Conservation (phyloP, 441 rosid species). For the Croton laevigatus region DNA sequence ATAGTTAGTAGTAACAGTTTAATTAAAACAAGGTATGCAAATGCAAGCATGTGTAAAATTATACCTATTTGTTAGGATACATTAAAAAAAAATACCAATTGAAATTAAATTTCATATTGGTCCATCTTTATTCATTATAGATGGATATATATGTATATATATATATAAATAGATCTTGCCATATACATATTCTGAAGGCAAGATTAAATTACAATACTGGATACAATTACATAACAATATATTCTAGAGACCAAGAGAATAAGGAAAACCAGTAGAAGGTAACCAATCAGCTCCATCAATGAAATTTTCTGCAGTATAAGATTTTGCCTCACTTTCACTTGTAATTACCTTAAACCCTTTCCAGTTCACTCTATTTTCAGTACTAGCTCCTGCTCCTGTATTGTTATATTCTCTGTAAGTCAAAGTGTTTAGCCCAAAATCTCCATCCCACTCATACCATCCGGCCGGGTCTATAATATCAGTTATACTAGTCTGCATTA, state of each 20-base stretch:
- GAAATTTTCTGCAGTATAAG: slow-evolving; percentile 45
- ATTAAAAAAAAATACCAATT: too few relatives aligned
- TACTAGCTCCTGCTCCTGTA: slow-evolving; percentile 50
- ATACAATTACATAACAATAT: background rate
- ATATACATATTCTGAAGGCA: background rate
- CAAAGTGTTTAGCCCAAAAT: slow-evolving; percentile 51
- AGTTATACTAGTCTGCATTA: slow-evolving; percentile 53
- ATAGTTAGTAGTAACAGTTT: too few relatives aligned
- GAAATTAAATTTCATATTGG: too few relatives aligned
- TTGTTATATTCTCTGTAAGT: slow-evolving; percentile 61
- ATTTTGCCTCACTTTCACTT: slow-evolving; percentile 30
- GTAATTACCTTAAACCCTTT: slow-evolving; percentile 52
- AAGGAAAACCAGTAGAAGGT: slow-evolving; percentile 58
- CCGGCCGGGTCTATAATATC: slow-evolving; percentile 56
- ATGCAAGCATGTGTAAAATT: too few relatives aligned
- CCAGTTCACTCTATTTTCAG: slow-evolving; percentile 56
- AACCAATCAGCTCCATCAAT: slow-evolving; percentile 56
- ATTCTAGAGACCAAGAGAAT: slow-evolving; percentile 41
- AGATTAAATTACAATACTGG: background rate
- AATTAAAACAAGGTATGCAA: too few relatives aligned
- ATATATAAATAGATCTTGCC: too few relatives aligned
- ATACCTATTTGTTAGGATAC: too few relatives aligned
- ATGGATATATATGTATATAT: too few relatives aligned
- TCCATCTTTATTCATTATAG: too few relatives aligned
- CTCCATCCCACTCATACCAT: slow-evolving; percentile 64